Conservation (phyloP, 176 grass and related monocot genomes). For the Luzula sylvatica region DNA sequence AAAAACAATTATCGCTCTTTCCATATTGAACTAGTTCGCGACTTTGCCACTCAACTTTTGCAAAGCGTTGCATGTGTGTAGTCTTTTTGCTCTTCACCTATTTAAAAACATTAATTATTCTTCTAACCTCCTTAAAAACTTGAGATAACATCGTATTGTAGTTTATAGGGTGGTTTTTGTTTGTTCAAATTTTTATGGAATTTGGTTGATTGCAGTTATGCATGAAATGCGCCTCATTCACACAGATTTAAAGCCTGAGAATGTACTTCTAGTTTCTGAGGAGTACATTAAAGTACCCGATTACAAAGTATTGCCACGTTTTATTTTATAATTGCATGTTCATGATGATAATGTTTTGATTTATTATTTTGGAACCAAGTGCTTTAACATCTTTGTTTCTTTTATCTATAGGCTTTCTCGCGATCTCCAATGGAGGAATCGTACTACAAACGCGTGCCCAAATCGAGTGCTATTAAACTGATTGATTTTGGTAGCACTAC, state of each 20-base stretch:
- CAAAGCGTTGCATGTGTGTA: constrained; percentile 47
- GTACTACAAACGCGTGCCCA: constrained; percentile 61
- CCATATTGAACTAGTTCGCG: constrained; percentile 43
- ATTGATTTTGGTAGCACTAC: constrained; percentile 99
- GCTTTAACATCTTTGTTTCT: constrained; percentile 19
- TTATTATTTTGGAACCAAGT: background rate
- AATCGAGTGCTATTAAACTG: constrained; percentile 89
- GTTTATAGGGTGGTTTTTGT: constrained; percentile 15
- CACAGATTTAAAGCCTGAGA: constrained; percentile 99
- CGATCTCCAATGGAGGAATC: constrained; percentile 57
- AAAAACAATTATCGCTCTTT: constrained; percentile 54
- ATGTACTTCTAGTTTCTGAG: constrained; percentile 95
- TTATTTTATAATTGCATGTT: constrained; percentile 19
- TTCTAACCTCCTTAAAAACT: no score
- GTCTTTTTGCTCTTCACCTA: no score
- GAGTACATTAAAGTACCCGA: constrained; percentile 96
- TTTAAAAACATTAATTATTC: no score
- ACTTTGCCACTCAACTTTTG: constrained; percentile 51
- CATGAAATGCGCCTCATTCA: constrained; percentile 98
- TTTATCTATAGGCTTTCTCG: constrained; percentile 36
- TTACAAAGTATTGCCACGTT: constrained; percentile 89
- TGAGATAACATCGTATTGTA: no score
- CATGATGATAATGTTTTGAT: background rate
- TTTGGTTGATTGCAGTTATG: constrained; percentile 92
- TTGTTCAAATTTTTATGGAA: constrained; percentile 45